Evolutionary conservation across 2,329 filamentous ascomycete species (phyloP).

Genomic region (Colletotrichum sublineola): DNA sequence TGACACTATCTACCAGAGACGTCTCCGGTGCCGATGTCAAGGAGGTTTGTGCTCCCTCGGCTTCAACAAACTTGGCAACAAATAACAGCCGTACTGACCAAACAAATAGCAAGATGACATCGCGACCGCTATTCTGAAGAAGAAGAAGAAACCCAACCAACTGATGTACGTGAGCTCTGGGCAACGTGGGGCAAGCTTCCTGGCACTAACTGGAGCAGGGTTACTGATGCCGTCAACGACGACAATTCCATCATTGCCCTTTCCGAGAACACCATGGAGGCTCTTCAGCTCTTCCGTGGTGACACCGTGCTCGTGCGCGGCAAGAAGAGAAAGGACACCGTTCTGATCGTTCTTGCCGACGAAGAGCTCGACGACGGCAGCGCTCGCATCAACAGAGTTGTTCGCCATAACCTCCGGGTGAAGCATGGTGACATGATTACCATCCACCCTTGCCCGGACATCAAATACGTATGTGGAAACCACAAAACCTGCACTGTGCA

Average conservation of each 20-base stretch:
- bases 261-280: slow-evolving; percentile 99
- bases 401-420: slow-evolving; percentile 97
- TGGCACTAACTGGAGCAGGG: slow-evolving; percentile 66
- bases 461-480: slow-evolving; percentile 92
- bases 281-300: slow-evolving; percentile 96
- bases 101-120: slow-evolving; percentile 82
- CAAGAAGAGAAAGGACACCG: slow-evolving; percentile 99
- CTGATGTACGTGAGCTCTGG: slow-evolving; percentile 78
- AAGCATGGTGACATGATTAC: slow-evolving; percentile 99
- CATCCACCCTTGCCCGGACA: slow-evolving; percentile 97
- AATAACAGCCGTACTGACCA: slow-evolving; percentile 51
- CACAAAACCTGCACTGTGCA: background rate
- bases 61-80: slow-evolving; percentile 39
- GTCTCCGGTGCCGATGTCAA: slow-evolving; percentile 89
- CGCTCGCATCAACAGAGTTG: slow-evolving; percentile 97
- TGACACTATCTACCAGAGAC: slow-evolving; percentile 73
- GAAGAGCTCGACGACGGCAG: slow-evolving; percentile 98
- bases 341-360: slow-evolving; percentile 96
- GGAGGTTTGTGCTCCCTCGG: slow-evolving; percentile 70
- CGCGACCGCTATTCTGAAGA: slow-evolving; percentile 97
- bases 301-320: slow-evolving; percentile 98
- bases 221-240: slow-evolving; percentile 98
- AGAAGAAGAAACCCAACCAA: slow-evolving; percentile 99
- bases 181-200: slow-evolving; percentile 18
- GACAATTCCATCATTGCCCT: slow-evolving; percentile 99